Conservation (phyloP, 2,329 filamentous ascomycete genomes). For the Calonectria crousiana region DNA sequence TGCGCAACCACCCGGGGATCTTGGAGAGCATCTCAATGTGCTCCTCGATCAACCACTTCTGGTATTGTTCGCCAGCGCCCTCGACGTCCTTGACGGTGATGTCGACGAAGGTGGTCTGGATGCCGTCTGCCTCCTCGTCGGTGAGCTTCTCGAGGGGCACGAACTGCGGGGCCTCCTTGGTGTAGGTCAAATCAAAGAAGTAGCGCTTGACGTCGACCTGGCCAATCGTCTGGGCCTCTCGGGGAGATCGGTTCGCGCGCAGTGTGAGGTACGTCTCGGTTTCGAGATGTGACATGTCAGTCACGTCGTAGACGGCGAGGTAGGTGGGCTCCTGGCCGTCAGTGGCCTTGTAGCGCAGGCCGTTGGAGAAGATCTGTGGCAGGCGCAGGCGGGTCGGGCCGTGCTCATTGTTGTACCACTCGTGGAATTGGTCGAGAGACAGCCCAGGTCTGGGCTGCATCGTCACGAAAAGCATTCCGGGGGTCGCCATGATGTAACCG, state of each 20-base stretch:
- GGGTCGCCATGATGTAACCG: conserved; percentile 52
- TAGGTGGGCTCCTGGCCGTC: conserved; percentile 75
- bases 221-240: conserved; percentile 66
- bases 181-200: conserved; percentile 76
- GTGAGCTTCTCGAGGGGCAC: conserved; percentile 69
- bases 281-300: conserved; percentile 77
- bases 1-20: conserved; percentile 83
- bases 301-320: conserved; percentile 86
- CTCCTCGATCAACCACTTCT: conserved; percentile 81
- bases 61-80: conserved; percentile 64
- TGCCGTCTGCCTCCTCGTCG: conserved; percentile 69
- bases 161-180: conserved; percentile 68
- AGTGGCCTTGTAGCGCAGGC: conserved; percentile 80
- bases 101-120: conserved; percentile 72
- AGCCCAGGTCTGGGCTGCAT: conserved; percentile 82
- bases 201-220: conserved; percentile 75
- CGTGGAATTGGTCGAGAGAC: conserved; percentile 79
- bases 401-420: conserved; percentile 96
- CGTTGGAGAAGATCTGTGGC: conserved; percentile 79
- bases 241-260: conserved; percentile 66
- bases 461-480: conserved; percentile 85
- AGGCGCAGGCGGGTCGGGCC: conserved; percentile 84
- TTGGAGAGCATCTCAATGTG: conserved; percentile 79
- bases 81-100: conserved; percentile 66
- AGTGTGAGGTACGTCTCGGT: conserved; percentile 77